Conservation (phyloP, 2,329 filamentous ascomycete species). For the Cladobotryum mycophilum region DNA sequence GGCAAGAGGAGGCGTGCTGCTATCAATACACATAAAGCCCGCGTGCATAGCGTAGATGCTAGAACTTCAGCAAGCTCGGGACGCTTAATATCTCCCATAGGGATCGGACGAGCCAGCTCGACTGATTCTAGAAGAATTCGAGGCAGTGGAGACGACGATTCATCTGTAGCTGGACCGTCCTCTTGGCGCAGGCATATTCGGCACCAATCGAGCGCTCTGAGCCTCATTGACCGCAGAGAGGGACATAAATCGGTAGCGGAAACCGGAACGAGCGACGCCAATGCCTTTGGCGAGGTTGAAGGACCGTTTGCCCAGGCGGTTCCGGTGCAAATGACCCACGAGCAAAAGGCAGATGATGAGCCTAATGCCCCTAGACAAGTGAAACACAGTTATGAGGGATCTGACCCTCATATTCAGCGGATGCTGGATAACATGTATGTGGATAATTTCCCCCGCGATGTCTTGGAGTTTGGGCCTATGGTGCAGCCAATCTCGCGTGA, state of each 20-base stretch:
- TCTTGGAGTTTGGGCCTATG: slow-evolving; percentile 69
- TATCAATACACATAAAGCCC: slow-evolving; percentile 44
- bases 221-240: slow-evolving; percentile 53
- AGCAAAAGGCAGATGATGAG: slow-evolving; percentile 22
- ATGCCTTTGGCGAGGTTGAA: slow-evolving; percentile 55
- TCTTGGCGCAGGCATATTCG: slow-evolving; percentile 42
- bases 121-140: slow-evolving; percentile 32
- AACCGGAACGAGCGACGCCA: slow-evolving; percentile 52
- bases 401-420: slow-evolving; percentile 60
- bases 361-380: slow-evolving; percentile 38
- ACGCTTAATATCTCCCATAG: slow-evolving; percentile 27
- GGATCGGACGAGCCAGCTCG: slow-evolving; percentile 26
- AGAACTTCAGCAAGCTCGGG: slow-evolving; percentile 17
- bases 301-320: slow-evolving; percentile 42
- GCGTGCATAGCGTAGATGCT: slow-evolving; percentile 32
- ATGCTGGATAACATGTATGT: slow-evolving; percentile 82
- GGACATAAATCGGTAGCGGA: slow-evolving; percentile 53
- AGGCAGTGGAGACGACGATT: slow-evolving; percentile 27
- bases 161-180: slow-evolving; percentile 35
- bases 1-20: slow-evolving; percentile 47
- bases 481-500: slow-evolving; percentile 61
- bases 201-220: slow-evolving; percentile 54
- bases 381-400: slow-evolving; percentile 80
- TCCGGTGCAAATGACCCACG: slow-evolving; percentile 16
- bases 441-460: slow-evolving; percentile 60